A percentile compares a stretch with the other conserved stretches of the same genome.
Evolutionary conservation across 176 grass and related monocot genomes (phyloP).

Genomic region (Musa beccarii): DNA sequence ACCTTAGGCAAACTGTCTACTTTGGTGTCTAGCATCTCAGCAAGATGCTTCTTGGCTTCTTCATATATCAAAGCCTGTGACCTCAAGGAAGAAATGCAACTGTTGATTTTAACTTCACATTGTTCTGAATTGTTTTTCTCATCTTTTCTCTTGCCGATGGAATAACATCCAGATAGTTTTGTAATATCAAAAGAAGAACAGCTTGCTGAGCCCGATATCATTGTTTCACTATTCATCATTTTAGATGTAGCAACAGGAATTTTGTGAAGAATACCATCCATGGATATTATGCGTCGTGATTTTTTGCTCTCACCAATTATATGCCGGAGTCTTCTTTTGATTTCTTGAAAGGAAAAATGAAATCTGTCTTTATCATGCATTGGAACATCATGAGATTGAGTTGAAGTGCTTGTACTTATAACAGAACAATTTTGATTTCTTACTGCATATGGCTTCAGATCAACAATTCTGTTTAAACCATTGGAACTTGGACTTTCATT

Average conservation of each 20-base stretch:
- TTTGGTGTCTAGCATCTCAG: conserved; percentile 54
- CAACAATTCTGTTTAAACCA: conserved; percentile 58
- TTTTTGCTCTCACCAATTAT: conserved; percentile 38
- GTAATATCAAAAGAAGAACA: conserved; percentile 28
- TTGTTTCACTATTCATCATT: conserved; percentile 23
- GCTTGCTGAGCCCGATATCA: conserved; percentile 23
- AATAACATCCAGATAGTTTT: conserved; percentile 19
- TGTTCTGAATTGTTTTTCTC: conserved; percentile 26
- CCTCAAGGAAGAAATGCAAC: conserved; percentile 14
- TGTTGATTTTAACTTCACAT: conserved; percentile 23
- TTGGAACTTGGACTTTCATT: conserved; percentile 26
- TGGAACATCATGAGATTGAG: conserved; percentile 27
- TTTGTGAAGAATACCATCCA: conserved; percentile 37
- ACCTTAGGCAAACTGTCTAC: conserved; percentile 15
- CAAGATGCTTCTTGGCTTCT: conserved; percentile 75
- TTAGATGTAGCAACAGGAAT: conserved; percentile 31
- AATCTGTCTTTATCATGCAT: conserved; percentile 26
- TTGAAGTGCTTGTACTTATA: conserved; percentile 24
- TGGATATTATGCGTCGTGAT: conserved; percentile 30
- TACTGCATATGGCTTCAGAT: conserved; percentile 58
- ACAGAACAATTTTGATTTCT: conserved; percentile 21
- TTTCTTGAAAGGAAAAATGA: conserved; percentile 68
- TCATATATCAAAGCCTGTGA: conserved; percentile 57
- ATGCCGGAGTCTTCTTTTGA: conserved; percentile 60
- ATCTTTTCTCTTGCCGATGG: conserved; percentile 1